Evolutionary conservation across 2,329 filamentous ascomycete species (phyloP).

Genomic region (Paracamarosporium sp.): DNA sequence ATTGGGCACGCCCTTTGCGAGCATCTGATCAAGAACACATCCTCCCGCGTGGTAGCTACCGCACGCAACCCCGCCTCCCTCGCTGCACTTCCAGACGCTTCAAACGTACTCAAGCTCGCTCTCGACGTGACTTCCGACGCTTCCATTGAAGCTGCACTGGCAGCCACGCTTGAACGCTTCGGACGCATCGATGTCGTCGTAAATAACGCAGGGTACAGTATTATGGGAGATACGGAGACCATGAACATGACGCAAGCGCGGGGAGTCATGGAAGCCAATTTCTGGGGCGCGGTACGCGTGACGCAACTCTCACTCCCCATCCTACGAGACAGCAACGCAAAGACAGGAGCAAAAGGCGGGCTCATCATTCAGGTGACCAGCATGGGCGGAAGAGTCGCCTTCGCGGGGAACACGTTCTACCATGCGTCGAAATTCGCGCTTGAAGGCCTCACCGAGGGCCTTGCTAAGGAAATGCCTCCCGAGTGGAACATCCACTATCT

Average conservation of each 20-base stretch:
- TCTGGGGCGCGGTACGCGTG: conserved; percentile 52
- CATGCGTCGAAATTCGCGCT: conserved; percentile 32
- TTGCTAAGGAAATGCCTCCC: conserved; percentile 52
- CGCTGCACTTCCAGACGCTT: conserved; percentile 48
- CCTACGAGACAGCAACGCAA: conserved; percentile 46
- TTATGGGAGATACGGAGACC: conserved; percentile 43
- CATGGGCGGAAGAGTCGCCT: conserved; percentile 26
- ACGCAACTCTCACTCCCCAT: conserved; percentile 47
- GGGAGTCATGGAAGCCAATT: conserved; percentile 51
- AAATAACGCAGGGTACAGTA: conserved; percentile 53
- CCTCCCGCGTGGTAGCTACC: conserved; percentile 55
- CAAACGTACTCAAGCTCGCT: conserved; percentile 53
- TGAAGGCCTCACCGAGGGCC: conserved; percentile 55
- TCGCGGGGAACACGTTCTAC: conserved; percentile 30
- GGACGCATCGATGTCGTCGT: conserved; percentile 65
- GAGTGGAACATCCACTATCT: conserved; percentile 47
- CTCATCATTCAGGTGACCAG: conserved; percentile 14
- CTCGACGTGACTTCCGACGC: conserved; percentile 56
- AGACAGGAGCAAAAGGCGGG: conserved; percentile 19
- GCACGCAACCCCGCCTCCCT: conserved; percentile 55
- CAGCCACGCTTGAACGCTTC: conserved; percentile 69
- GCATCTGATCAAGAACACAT: conserved; percentile 47
- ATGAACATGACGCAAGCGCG: conserved; percentile 43
- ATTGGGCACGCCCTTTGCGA: conserved; percentile 53
- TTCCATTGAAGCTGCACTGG: conserved; percentile 48